Evolutionary conservation across 2,329 filamentous ascomycete species (phyloP).

Genomic region (Pyricularia grisea): DNA sequence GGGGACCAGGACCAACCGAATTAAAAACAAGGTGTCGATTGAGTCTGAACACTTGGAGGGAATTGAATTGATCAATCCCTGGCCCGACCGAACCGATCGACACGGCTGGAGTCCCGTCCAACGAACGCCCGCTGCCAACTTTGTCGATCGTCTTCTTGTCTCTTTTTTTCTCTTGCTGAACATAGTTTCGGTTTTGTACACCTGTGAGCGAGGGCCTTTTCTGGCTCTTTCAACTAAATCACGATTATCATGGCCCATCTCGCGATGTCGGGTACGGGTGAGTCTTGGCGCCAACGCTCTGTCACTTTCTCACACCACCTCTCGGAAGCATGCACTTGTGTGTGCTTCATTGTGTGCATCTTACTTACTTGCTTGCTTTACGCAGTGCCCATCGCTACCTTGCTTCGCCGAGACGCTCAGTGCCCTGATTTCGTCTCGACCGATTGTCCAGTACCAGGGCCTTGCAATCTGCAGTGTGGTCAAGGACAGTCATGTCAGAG

Average conservation of each 20-base stretch:
- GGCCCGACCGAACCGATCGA: slow-evolving; percentile 5
- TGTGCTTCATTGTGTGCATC: not conserved
- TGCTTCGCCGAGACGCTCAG: slow-evolving; percentile 28
- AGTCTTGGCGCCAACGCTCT: not conserved
- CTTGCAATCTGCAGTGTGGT: slow-evolving; percentile 27
- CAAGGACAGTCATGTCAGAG: slow-evolving; percentile 33
- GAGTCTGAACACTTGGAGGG: not conserved
- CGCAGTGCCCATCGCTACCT: slow-evolving; percentile 15
- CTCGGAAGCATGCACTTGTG: not conserved
- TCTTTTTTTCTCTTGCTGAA: not conserved
- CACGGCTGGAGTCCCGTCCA: not conserved
- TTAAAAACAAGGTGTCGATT: not conserved
- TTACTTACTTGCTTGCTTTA: not conserved
- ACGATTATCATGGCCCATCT: not conserved
- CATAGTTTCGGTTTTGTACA: not conserved
- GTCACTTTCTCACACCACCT: not conserved
- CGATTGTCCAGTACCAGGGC: not conserved
- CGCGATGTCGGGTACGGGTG: slow-evolving; percentile 2
- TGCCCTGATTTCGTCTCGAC: not conserved
- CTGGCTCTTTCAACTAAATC: not conserved
- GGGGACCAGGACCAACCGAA: not conserved
- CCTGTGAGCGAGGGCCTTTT: not conserved
- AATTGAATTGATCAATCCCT: not conserved
- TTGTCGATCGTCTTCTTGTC: not conserved
- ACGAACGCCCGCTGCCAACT: not conserved